Percentiles rank a stretch among this genome's conserved stretches.
Evolutionary conservation across 495 filamentous ascomycete species (phyloP).

Genomic region (Rusavskia elegans): DNA sequence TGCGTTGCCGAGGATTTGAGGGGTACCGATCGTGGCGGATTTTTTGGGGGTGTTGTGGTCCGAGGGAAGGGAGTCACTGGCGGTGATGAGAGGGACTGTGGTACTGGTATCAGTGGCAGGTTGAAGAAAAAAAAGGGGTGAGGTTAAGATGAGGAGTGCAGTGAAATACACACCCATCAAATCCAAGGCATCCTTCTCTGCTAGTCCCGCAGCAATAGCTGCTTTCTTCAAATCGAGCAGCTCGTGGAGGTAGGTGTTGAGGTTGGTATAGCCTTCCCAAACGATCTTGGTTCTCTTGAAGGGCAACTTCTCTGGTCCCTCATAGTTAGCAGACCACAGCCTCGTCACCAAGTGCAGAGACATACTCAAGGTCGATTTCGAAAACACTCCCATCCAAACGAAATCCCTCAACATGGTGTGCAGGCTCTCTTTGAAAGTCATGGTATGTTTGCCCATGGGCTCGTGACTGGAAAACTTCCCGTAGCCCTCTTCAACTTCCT

Average conservation of each 20-base stretch:
- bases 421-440: not conserved
- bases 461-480: not conserved
- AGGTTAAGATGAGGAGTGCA: not conserved
- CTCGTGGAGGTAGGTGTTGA: not conserved
- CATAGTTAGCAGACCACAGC: too few relatives aligned
- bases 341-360: too few relatives aligned
- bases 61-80: too few relatives aligned
- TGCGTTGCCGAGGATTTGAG: not conserved
- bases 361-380: not conserved
- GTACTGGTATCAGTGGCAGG: not conserved
- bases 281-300: not conserved
- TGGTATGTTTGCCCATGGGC: not conserved
- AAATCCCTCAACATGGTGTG: not conserved
- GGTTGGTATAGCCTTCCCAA: not conserved
- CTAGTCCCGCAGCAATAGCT: not conserved
- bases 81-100: not conserved
- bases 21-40: not conserved
- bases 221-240: not conserved
- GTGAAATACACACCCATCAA: not conserved
- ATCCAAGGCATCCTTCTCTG: not conserved
- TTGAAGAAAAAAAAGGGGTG: not conserved
- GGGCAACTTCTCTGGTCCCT: not conserved
- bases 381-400: not conserved
- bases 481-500: not conserved
- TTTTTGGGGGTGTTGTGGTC: too few relatives aligned